Evolutionary conservation across 116 monocot species (phyloP), one percentile per base, ranked within the genome.

Genomic region (Papilionanthe hybrid): DNA sequence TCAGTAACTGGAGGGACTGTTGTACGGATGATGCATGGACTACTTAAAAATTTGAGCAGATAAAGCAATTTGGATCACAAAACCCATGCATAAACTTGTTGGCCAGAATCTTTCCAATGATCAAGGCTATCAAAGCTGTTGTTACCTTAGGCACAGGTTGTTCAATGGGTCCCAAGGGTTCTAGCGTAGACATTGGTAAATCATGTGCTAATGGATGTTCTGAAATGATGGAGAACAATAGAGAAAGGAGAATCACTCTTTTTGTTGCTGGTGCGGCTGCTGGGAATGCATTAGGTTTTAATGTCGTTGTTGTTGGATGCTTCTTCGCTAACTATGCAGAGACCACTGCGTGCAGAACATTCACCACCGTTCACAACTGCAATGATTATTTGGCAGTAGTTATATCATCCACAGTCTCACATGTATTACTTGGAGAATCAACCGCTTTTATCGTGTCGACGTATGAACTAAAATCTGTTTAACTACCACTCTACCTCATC

Each of bases 401-500:
- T 85, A 92, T 99, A 83, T 99, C 99, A 76, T 99, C 99, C n/a
- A 99, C 99, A 22, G 99, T 99, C n/a, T 99, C 99, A 66, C 95
- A 95, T 88, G 93, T 99, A 81, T 79, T 99, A 68, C 89, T 93
- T 28, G 99, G 99, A 81, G 93, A 99, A 79, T 87, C 85, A 75
- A 90, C 95, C 72, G 99, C 95, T 66, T 95, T 99, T 83, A 89
- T 88, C 83, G 99, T 99, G 84, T 95, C 99, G 78, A 90, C 91
- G 85, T 99, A 99, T 90, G 99, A 99, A 85, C 90, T 99, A 83
- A 99, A 99, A 95, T 99, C 99, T 89, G 99, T 93, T 85, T 95
- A 99, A 79, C 76, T 99, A 55, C 99, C 99, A 41, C 81, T 99
- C 42, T 99, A 99, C 81, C 91, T 99, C 29, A 95, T 99, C 19